These are phyloP conservation scores for Bacterosira constricta DNA, from an alignment of 108 stramenopile genomes.

Conservation along the genomic window DNA sequence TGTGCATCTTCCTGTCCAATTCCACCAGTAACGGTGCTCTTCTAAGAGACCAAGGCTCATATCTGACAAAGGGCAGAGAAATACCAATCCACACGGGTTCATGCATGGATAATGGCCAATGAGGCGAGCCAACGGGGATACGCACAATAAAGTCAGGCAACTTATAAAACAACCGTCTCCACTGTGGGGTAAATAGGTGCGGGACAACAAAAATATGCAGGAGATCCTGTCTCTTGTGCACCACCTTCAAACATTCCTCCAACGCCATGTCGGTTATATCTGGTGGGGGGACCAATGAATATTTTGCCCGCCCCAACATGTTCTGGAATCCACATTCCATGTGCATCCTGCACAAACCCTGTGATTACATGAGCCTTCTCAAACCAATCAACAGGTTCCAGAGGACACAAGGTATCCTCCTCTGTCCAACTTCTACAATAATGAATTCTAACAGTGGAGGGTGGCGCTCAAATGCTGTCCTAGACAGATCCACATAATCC, in stretches of 20 bases:
- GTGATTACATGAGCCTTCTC: conserved; percentile 21
- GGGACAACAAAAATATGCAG: conserved; percentile 14
- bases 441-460: conserved; percentile 26
- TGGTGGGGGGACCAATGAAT: conserved; percentile 25
- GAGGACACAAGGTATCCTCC: not conserved
- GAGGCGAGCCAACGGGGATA: not conserved
- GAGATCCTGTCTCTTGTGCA: conserved; percentile 27
- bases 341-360: conserved; percentile 2
- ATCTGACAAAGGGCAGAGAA: conserved; percentile 22
- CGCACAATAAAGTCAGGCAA: not conserved
- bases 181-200: not conserved
- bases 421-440: conserved; percentile 1
- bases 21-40: conserved; percentile 19
- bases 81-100: conserved; percentile 41
- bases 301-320: not conserved
- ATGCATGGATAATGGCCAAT: conserved; percentile 32
- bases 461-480: conserved; percentile 24
- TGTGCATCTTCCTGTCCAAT: conserved; percentile 20
- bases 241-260: conserved; percentile 36
- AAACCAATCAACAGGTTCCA: conserved; percentile 35
- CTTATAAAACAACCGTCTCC: conserved; percentile 12
- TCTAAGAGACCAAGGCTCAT: conserved; percentile 26
- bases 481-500: not conserved
- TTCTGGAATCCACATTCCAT: conserved; percentile 28
- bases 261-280: conserved; percentile 21